phyloP scores from a whole-genome alignment of 2,329 filamentous ascomycete species.

The Diaporthe helianthi region DNA sequence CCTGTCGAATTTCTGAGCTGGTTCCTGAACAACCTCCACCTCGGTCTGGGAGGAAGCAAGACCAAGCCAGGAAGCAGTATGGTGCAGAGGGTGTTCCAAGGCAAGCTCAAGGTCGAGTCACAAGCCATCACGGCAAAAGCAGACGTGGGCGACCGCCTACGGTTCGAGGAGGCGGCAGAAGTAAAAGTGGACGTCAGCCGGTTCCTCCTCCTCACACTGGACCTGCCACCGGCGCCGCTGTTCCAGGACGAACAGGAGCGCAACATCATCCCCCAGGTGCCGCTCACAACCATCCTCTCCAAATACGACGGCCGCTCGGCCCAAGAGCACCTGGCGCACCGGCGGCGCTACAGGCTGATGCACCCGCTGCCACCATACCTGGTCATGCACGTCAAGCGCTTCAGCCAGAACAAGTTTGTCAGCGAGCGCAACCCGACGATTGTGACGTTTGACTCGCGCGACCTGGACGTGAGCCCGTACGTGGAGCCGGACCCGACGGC shows the following conservation, averaged over 20 bases:
- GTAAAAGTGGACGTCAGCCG: constrained; percentile 79
- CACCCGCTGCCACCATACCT: constrained; percentile 92
- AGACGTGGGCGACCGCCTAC: constrained; percentile 83
- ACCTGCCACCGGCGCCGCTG: constrained; percentile 88
- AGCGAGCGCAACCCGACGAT: constrained; percentile 96
- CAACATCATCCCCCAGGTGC: constrained; percentile 95
- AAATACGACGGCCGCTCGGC: constrained; percentile 92
- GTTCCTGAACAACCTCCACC: constrained; percentile 96
- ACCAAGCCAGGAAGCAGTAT: constrained; percentile 85
- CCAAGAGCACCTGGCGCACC: constrained; percentile 87
- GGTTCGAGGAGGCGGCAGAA: constrained; percentile 88
- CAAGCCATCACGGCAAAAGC: constrained; percentile 93
- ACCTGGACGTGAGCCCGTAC: constrained; percentile 87
- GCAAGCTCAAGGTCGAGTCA: constrained; percentile 87
- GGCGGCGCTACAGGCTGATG: constrained; percentile 86
- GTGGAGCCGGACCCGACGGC: constrained; percentile 83
- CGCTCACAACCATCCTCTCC: constrained; percentile 79
- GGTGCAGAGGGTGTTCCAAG: constrained; percentile 92
- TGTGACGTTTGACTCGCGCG: constrained; percentile 87
- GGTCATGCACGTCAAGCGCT: constrained; percentile 95
- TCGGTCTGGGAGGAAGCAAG: constrained; percentile 88
- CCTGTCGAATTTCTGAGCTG: constrained; percentile 96
- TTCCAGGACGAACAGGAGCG: constrained; percentile 95
- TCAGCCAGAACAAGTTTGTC: constrained; percentile 96
- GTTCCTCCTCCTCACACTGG: constrained; percentile 91